Base-by-base conservation (phyloP, 1,284 basidiomycete species). In the Ganoderma multipileum region DNA sequence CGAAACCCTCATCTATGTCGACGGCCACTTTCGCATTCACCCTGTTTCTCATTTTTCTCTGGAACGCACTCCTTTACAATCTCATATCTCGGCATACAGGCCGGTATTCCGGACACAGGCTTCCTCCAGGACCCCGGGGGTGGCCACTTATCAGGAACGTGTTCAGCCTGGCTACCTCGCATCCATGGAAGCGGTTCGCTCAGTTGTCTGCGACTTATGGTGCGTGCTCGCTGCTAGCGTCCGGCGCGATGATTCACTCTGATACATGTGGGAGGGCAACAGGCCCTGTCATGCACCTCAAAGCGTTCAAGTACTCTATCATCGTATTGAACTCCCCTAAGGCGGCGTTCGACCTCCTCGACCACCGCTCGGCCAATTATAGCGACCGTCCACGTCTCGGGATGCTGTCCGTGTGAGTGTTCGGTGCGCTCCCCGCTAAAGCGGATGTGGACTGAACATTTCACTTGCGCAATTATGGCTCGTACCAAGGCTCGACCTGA, bases 401-500 rank as follows among this genome's bases (percentile, higher is more conserved):
- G 16, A 63, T 63, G 62, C n/a, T 63, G 2, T 63, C 62, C 11
- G 9, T 54, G 33, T 59, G 20, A 47, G 6, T 18, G 18, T 47
- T 20, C 1, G 12, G 39, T 47, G 11, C 9, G 7, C 20, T 47
- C n/a, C n/a, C n/a, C n/a, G n/a, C n/a, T n/a, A n/a, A n/a, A n/a
- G n/a, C n/a, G n/a, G 44, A n/a, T n/a, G 20, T 9, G n/a, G n/a
- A n/a, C n/a, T 47, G 20, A 44, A 3, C 20, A n/a, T 47, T n/a
- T 14, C 39, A 41, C 11, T 39, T 39, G 8, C 16, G 30, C 9
- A 4, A 36, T 9, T 18, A 42, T 16, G 14, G 18, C 41, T 18
- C 12, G 41, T 42, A 16, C 64, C 33, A 30, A 86, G 84, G n/a
- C 78, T 81, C 69, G 82, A 81, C 44, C 77, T 80, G 74, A 77